Evolutionary conservation across 1,284 basidiomycete genomes (phyloP).

Genomic region (Fomitopsis betulina): DNA sequence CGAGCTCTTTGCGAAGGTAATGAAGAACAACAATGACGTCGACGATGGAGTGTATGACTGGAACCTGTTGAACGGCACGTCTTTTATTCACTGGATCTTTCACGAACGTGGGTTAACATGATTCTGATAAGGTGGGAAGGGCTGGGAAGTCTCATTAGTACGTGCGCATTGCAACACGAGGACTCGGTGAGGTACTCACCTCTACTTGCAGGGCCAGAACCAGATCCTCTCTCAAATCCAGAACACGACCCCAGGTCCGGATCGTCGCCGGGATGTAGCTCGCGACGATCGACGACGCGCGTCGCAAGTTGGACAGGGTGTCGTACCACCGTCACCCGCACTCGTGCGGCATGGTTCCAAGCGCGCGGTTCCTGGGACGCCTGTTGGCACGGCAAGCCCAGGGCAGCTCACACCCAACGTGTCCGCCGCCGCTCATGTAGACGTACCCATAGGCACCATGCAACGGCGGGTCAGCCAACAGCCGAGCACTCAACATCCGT

Average conservation of each 20-base stretch:
- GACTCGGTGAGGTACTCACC: slow-evolving; percentile 16
- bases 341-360: slow-evolving; percentile 71
- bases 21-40: slow-evolving; percentile 84
- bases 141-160: slow-evolving; percentile 88
- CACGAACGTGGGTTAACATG: slow-evolving; percentile 12
- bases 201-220: slow-evolving; percentile 43
- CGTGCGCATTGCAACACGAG: slow-evolving; percentile 23
- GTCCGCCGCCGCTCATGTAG: slow-evolving; percentile 65
- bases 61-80: slow-evolving; percentile 75
- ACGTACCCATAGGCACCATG: slow-evolving; percentile 56
- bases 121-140: slow-evolving; percentile 67
- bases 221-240: slow-evolving; percentile 60
- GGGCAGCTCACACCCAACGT: slow-evolving; percentile 60
- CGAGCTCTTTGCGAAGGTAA: slow-evolving; percentile 87
- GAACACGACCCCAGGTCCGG: slow-evolving; percentile 40
- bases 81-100: slow-evolving; percentile 4
- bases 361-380: slow-evolving; percentile 51
- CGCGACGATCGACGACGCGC: slow-evolving; percentile 46
- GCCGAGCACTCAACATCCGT: slow-evolving; percentile 53
- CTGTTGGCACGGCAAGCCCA: slow-evolving; percentile 39
- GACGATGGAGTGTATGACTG: slow-evolving; percentile 92
- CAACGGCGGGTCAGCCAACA: slow-evolving; percentile 41
- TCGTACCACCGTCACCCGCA: slow-evolving; percentile 69
- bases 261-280: slow-evolving; percentile 48
- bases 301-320: slow-evolving; percentile 48